Evolutionary conservation across 2,329 filamentous ascomycete species (phyloP), one percentile per base, ranked within the genome.

Genomic region (Clarireedia homoeocarpa): DNA sequence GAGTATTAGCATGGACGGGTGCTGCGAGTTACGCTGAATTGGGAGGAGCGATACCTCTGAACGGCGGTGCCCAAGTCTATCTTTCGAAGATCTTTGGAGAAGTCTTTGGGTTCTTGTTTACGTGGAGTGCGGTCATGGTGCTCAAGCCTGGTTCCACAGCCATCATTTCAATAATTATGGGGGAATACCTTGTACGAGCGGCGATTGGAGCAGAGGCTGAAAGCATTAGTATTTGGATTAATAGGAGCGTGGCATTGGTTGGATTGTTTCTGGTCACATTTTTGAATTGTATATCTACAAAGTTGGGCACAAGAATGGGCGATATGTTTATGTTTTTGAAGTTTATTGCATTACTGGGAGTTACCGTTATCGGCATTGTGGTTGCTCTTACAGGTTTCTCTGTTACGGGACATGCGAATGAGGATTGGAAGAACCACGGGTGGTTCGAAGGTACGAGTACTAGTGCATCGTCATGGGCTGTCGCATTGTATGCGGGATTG

Each of bases 241-340:
- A 89, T 75, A 99, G 97, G 75, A 81, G 78, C 2, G 88, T 96
- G 34, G 94, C 91, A 1, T 71, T 97, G 58, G 75, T 82, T 6
- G 91, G 89, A 2, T 74, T 99, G 38, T 71, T 88, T 3, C 34
- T 84, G 2, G 89, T 97, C 55, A 96, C 91, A 0, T 75, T 89
- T 48, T 71, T 97, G 65, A 99, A 97, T 72, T 95, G 90, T 71
- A 75, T 96, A 20, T 96, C 91, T 4, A 99, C 94, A 4, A 87
- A 86, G 65, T 75, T 96, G 42, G 91, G 90, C 44, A 95, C 91
- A 3, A 79, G 89, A 49, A 83, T 94, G 68, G 91, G 95, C 55
- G 91, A 99, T 70, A 72, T 90, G 66, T 91, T 99, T 72, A 95
- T 99, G 90, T 90, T 99, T 68, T 78, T 97, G 71, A 99, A 99